phyloP scores from a whole-genome alignment of 164 flowering plant species.

The Cinnamomum chago region DNA sequence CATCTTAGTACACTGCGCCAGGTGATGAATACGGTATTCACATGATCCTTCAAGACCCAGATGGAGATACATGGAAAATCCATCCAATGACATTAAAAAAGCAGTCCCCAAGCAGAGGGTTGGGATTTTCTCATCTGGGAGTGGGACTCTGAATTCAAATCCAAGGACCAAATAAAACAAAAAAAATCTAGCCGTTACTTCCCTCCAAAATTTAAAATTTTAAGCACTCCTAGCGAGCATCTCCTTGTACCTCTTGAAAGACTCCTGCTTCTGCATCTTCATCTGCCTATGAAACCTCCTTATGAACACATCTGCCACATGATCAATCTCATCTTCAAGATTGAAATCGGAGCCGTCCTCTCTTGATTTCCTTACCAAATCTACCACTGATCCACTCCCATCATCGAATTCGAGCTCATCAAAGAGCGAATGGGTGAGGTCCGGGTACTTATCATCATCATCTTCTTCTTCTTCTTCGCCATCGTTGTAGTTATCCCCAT shows the following conservation, averaged over 20 bases:
- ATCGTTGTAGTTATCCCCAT: neutral
- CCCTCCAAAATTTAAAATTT: neutral
- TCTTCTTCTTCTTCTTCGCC: neutral
- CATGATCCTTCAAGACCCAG: constrained; percentile 2
- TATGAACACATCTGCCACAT: constrained; percentile 76
- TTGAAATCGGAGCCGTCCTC: constrained; percentile 49
- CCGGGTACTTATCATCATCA: constrained; percentile 39
- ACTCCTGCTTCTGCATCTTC: constrained; percentile 62
- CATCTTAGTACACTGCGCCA: neutral
- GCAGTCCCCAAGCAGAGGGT: neutral
- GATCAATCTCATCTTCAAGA: constrained; percentile 74
- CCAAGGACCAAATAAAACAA: no score
- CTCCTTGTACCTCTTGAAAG: constrained; percentile 63
- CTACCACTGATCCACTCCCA: constrained; percentile 46
- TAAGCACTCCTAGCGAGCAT: constrained; percentile 47
- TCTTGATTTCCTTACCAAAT: constrained; percentile 55
- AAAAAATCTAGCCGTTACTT: neutral
- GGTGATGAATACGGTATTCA: neutral
- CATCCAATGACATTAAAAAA: neutral
- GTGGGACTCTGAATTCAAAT: neutral
- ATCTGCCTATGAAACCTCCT: constrained; percentile 56
- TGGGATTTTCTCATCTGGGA: neutral
- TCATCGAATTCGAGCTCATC: constrained; percentile 29
- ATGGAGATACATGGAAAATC: neutral
- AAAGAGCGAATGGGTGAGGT: constrained; percentile 40